phyloP scores from a whole-genome alignment of 441 rosid species.

The Jatropha podagrica region DNA sequence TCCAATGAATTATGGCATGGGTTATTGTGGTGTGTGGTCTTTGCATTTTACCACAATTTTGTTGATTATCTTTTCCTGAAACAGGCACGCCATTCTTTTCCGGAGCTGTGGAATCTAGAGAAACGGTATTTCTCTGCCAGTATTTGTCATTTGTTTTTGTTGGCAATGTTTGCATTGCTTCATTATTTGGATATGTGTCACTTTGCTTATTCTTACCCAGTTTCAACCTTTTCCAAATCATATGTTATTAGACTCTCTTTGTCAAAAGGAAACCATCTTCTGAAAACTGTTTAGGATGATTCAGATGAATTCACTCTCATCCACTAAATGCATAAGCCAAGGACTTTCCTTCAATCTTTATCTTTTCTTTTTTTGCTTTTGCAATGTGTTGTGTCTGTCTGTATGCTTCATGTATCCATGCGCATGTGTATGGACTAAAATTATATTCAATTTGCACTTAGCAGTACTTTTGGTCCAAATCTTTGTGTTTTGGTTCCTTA shows the following conservation, averaged over 20 bases:
- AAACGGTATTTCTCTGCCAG: conserved; percentile 50
- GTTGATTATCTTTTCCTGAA: conserved; percentile 26
- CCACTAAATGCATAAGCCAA: background rate
- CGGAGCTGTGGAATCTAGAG: conserved; percentile 91
- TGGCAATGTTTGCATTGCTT: conserved; percentile 6
- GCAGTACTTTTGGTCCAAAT: background rate
- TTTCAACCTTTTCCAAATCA: background rate
- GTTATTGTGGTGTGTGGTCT: conserved; percentile 16
- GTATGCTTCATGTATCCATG: background rate
- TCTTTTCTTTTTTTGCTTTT: background rate
- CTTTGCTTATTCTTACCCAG: background rate
- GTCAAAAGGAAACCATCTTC: background rate
- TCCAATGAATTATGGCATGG: conserved; percentile 16
- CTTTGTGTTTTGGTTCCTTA: background rate
- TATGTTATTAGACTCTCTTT: background rate
- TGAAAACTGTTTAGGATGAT: background rate
- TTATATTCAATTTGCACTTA: background rate
- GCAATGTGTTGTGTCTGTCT: background rate
- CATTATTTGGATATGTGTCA: conserved; percentile 3
- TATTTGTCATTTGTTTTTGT: conserved; percentile 14
- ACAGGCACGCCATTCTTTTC: conserved; percentile 79
- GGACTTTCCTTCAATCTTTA: background rate
- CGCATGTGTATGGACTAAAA: background rate
- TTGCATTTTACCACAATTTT: conserved; percentile 14
- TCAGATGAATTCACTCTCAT: background rate